Percentiles rank a stretch among this genome's conserved stretches.
Conservation (phyloP, 805 yeast species). For the Candida coquimbonensis region DNA sequence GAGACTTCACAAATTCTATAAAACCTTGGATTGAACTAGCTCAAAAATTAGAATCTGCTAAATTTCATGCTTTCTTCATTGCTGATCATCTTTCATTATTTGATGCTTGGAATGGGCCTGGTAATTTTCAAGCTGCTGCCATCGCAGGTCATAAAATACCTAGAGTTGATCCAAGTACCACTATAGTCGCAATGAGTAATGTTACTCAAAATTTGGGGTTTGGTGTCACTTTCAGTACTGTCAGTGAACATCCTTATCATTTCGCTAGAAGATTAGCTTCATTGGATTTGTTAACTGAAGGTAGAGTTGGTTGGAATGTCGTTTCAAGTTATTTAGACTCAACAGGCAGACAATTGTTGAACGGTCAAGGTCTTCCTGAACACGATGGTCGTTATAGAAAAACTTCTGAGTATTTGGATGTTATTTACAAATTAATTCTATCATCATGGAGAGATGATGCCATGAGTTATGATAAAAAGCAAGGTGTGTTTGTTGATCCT, state of each 20-base stretch:
- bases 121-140: conserved; percentile 11
- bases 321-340: conserved; percentile 33
- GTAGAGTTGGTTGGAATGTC: conserved; percentile 39
- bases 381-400: conserved; percentile 32
- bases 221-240: conserved; percentile 35
- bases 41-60: conserved; percentile 29
- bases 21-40: conserved; percentile 33
- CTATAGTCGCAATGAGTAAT: conserved; percentile 34
- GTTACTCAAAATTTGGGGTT: conserved; percentile 31
- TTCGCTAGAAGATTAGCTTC: conserved; percentile 34
- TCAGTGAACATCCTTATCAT: conserved; percentile 34
- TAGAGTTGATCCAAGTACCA: conserved; percentile 31
- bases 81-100: conserved; percentile 36
- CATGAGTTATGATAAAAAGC: conserved; percentile 9
- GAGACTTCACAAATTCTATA: conserved; percentile 14
- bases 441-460: conserved; percentile 35
- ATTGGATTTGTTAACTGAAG: conserved; percentile 33
- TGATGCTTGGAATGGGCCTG: conserved; percentile 30
- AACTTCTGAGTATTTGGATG: conserved; percentile 34
- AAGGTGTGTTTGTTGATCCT: conserved; percentile 28
- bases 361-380: conserved; percentile 27
- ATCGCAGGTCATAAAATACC: conserved; percentile 29
- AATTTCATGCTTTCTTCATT: conserved; percentile 31
- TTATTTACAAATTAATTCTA: conserved; percentile 29
- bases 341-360: conserved; percentile 31